Evolutionary conservation across 176 grass and related monocot genomes (phyloP).

Genomic region (Miscanthus lutarioriparius): DNA sequence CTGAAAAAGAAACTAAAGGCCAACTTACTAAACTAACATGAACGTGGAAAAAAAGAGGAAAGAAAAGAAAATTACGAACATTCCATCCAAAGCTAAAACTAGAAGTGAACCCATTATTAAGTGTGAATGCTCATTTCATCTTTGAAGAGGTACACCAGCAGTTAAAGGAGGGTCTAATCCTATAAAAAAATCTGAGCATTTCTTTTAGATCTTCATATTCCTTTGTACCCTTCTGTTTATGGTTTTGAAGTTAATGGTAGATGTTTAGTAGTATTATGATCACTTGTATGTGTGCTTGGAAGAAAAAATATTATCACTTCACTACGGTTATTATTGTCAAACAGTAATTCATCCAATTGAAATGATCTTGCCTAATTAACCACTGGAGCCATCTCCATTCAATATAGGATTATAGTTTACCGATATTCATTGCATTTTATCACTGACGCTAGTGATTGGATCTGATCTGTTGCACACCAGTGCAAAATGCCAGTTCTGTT

Average conservation of each 20-base stretch:
- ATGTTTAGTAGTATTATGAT: background rate
- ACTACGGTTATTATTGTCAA: background rate
- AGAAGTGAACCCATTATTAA: background rate
- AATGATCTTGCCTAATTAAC: background rate
- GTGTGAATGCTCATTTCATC: background rate
- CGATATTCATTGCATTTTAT: conserved; percentile 14
- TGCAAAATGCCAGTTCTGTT: conserved; percentile 27
- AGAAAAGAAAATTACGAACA: background rate
- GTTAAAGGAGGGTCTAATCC: background rate
- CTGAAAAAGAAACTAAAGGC: background rate
- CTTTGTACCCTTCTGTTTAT: background rate
- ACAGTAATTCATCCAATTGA: background rate
- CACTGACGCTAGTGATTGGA: background rate
- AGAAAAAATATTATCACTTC: background rate
- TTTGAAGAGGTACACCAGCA: background rate
- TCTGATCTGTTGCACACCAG: conserved; percentile 1
- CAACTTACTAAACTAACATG: background rate
- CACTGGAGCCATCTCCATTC: background rate
- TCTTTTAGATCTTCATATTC: background rate
- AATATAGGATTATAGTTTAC: background rate
- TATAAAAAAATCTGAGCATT: background rate
- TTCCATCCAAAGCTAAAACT: background rate
- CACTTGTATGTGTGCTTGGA: background rate
- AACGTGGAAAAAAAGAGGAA: background rate
- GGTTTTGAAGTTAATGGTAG: background rate